phyloP scores from a whole-genome alignment of 768 basidiomycete species.

The Tricholoma matsutake region DNA sequence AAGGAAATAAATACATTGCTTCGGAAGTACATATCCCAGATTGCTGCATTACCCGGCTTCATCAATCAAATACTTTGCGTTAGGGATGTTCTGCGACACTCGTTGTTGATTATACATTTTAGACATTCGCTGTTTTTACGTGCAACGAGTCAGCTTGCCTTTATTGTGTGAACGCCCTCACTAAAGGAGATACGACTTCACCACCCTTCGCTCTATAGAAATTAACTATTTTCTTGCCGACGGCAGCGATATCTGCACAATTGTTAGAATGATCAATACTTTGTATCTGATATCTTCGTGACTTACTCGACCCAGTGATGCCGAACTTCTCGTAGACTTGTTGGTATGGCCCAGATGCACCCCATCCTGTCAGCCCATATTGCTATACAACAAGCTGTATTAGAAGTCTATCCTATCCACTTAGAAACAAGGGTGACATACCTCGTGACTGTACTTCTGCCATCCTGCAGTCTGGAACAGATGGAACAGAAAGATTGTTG shows the following conservation, averaged over 20 bases:
- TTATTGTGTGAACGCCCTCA: slow-evolving; percentile 59
- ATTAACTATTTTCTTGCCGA: slow-evolving; percentile 82
- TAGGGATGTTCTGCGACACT: neutral
- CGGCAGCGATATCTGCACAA: slow-evolving; percentile 63
- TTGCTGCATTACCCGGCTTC: too few species aligned
- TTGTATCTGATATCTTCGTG: slow-evolving; percentile 1
- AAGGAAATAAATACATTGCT: slow-evolving; percentile 50
- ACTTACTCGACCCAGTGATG: slow-evolving; percentile 71
- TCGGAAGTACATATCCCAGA: neutral
- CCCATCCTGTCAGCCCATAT: slow-evolving; percentile 74
- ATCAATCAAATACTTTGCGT: neutral
- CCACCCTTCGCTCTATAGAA: slow-evolving; percentile 84
- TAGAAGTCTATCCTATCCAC: slow-evolving; percentile 7
- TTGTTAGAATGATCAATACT: neutral
- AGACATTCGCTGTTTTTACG: neutral
- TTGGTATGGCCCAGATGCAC: slow-evolving; percentile 86
- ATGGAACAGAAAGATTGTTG: slow-evolving; percentile 8
- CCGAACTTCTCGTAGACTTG: slow-evolving; percentile 92
- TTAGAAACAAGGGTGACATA: slow-evolving; percentile 14
- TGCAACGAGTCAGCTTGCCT: too few species aligned
- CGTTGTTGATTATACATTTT: neutral
- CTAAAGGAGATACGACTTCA: slow-evolving; percentile 68
- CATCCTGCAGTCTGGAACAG: slow-evolving; percentile 66
- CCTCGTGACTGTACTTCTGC: slow-evolving; percentile 88
- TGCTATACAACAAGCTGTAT: slow-evolving; percentile 40